These are phyloP conservation scores for Hippophae gyantsensis DNA, from an alignment of 306 rosid species.

Conservation along the genomic window DNA sequence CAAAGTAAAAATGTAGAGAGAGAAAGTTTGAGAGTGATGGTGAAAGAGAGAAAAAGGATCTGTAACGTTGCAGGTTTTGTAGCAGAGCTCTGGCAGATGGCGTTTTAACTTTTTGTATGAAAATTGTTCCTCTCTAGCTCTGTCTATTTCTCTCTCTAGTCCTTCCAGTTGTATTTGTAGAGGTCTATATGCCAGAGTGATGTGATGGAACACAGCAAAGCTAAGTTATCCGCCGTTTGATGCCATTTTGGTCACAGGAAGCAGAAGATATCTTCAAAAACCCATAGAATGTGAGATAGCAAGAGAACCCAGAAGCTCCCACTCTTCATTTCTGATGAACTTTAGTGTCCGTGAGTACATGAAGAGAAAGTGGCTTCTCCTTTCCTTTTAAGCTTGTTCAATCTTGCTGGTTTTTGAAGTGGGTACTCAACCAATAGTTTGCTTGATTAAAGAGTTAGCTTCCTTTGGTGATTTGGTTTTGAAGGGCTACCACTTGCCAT, in stretches of 20 bases:
- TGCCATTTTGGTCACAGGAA: neutral
- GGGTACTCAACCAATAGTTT: neutral
- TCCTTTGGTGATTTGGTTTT: neutral
- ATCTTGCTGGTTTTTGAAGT: neutral
- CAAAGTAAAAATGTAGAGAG: conserved; percentile 14
- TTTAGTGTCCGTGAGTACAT: conserved; percentile 19
- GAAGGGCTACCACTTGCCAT: neutral
- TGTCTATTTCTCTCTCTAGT: conserved; percentile 16
- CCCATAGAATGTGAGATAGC: conserved; percentile 14
- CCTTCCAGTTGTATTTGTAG: conserved; percentile 33
- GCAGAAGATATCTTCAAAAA: neutral
- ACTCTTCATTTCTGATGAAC: conserved; percentile 2
- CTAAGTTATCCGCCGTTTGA: conserved; percentile 16
- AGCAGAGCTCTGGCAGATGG: conserved; percentile 61
- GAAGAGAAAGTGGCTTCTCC: conserved; percentile 3
- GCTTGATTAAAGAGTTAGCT: conserved; percentile 9
- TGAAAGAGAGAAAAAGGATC: conserved; percentile 16
- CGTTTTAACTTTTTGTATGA: conserved; percentile 68
- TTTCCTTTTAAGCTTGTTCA: conserved; percentile 5
- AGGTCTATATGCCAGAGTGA: conserved; percentile 39
- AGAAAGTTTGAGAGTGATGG: conserved; percentile 21
- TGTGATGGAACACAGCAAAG: conserved; percentile 66
- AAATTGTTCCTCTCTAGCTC: conserved; percentile 37
- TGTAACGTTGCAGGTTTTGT: conserved; percentile 60
- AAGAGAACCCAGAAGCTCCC: conserved; percentile 15